These are phyloP conservation scores for Salix brachista DNA, from an alignment of 345 rosid genomes.

Conservation along the genomic window DNA sequence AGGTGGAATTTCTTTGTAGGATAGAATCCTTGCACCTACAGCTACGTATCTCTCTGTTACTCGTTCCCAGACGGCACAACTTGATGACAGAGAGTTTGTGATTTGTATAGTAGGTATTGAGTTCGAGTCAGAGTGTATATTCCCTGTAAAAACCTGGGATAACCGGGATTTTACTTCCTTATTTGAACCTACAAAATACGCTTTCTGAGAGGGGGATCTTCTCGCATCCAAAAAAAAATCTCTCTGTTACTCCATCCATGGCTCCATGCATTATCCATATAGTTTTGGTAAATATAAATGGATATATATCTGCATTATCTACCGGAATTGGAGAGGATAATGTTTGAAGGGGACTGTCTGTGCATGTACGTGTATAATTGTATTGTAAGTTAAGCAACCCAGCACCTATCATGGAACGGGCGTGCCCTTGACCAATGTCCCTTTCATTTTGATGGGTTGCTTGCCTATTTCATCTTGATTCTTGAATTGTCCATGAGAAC, in stretches of 20 bases:
- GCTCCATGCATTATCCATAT: not conserved
- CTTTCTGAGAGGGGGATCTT: too few species aligned
- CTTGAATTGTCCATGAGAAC: not conserved
- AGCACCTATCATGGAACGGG: not conserved
- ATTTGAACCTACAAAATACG: too few species aligned
- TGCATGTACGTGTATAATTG: conserved; percentile 22
- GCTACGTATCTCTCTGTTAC: conserved; percentile 50
- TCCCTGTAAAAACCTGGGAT: too few species aligned
- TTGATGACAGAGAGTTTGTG: too few species aligned
- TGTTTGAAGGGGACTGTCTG: not conserved
- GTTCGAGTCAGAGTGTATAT: accelerated
- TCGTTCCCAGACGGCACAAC: not conserved
- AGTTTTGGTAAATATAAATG: not conserved
- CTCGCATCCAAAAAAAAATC: conserved; percentile 9
- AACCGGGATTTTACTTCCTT: too few species aligned
- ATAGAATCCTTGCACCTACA: conserved; percentile 74
- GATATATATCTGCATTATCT: too few species aligned
- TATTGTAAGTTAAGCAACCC: conserved; percentile 49
- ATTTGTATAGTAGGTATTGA: accelerated
- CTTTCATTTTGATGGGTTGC: not conserved
- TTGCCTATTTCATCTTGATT: not conserved
- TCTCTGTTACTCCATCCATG: conserved; percentile 28
- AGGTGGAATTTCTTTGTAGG: conserved; percentile 40
- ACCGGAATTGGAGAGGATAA: not conserved
- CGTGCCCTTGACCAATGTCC: not conserved